Conservation (phyloP, 352 stramenopile genomes). For the Phytophthora colocasiae region DNA sequence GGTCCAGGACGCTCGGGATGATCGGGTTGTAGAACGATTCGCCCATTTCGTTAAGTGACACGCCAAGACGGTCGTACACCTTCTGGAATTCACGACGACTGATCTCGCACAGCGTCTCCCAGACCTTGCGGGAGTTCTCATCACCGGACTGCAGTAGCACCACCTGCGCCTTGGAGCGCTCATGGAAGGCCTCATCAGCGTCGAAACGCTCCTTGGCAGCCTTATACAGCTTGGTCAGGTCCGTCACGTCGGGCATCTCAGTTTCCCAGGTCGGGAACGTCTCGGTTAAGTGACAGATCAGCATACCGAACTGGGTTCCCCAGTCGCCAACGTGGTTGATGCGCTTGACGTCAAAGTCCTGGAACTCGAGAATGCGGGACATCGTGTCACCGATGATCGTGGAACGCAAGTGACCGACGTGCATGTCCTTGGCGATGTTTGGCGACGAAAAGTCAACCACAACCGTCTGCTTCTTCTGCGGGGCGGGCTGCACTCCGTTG, state of each 20-base stretch:
- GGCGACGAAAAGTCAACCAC: constrained; percentile 88
- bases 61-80: constrained; percentile 83
- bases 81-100: constrained; percentile 88
- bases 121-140: constrained; percentile 82
- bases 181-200: constrained; percentile 96
- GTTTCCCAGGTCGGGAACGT: constrained; percentile 94
- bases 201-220: constrained; percentile 97
- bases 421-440: constrained; percentile 92
- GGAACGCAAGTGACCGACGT: constrained; percentile 88
- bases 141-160: constrained; percentile 97
- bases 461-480: constrained; percentile 79
- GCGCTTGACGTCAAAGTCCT: constrained; percentile 80
- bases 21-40: constrained; percentile 91
- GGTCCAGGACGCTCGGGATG: constrained; percentile 86
- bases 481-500: constrained; percentile 83
- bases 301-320: constrained; percentile 99
- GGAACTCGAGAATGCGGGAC: constrained; percentile 88
- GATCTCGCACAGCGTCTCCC: constrained; percentile 85
- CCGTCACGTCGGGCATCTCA: constrained; percentile 95
- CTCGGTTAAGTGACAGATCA: constrained; percentile 99
- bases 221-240: constrained; percentile 95
- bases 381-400: constrained; percentile 94
- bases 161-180: constrained; percentile 96
- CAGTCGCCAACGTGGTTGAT: constrained; percentile 90
- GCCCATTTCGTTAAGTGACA: constrained; percentile 81